A percentile compares a stretch with the other conserved stretches of the same genome.
These are phyloP conservation scores for Sarcodon sp. DNA, from an alignment of 768 basidiomycete genomes.

Conservation along the genomic window DNA sequence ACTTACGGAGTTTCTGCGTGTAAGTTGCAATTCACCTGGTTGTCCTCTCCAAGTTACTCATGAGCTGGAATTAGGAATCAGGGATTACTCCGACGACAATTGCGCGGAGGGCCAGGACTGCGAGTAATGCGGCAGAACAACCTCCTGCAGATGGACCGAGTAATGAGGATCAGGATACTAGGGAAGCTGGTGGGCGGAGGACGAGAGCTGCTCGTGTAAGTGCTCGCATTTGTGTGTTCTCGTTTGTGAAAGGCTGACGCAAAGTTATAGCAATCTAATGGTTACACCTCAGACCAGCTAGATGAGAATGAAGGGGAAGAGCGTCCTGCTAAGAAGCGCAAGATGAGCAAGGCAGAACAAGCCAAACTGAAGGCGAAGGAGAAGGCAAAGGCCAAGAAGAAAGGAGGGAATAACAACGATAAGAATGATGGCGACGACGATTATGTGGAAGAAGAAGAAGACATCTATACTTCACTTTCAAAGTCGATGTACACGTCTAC, in stretches of 20 bases:
- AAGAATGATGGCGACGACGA: conserved; percentile 29
- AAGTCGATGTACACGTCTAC: conserved; percentile 27
- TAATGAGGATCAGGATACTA: conserved; percentile 9
- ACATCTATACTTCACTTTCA: conserved; percentile 54
- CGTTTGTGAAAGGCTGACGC: conserved; percentile 7
- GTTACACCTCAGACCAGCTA: conserved; percentile 64
- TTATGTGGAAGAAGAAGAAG: conserved; percentile 40
- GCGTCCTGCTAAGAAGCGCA: conserved; percentile 42
- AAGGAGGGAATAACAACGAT: conserved; percentile 12
- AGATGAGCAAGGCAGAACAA: conserved; percentile 29
- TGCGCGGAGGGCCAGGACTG: conserved; percentile 22
- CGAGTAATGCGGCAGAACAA: conserved; percentile 25
- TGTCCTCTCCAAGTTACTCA: not conserved
- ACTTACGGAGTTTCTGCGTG: conserved; percentile 69
- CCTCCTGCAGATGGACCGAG: conserved; percentile 5
- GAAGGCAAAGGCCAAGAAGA: conserved; percentile 26
- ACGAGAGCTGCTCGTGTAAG: not conserved
- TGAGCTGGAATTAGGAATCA: conserved; percentile 24
- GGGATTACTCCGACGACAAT: conserved; percentile 35
- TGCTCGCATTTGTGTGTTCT: not conserved
- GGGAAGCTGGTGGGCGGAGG: conserved; percentile 4
- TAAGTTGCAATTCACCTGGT: conserved; percentile 15
- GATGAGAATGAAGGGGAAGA: conserved; percentile 39
- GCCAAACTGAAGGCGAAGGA: conserved; percentile 28
- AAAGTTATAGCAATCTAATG: conserved; percentile 15